These are phyloP conservation scores for Apiospora koreana DNA, from an alignment of 2,329 filamentous ascomycete species.

Conservation along the genomic window DNA sequence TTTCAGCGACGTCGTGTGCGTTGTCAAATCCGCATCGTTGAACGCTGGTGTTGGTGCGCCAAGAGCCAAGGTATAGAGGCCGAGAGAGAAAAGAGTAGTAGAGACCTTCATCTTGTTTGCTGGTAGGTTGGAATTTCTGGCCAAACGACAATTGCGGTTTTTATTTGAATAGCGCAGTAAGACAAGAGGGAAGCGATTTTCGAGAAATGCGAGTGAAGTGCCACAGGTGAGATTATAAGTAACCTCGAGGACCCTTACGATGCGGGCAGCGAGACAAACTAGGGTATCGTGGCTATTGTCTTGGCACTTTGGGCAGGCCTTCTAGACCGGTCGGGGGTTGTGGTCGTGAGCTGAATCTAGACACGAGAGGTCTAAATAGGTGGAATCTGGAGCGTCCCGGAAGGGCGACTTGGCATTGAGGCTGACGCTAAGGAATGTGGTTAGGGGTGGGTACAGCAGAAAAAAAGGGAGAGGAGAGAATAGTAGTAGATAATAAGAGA, in stretches of 20 bases:
- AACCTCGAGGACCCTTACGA: not conserved
- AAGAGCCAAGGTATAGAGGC: not conserved
- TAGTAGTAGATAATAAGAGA: too few relatives aligned
- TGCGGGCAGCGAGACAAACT: not conserved
- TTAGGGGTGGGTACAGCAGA: not conserved
- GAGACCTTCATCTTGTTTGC: slow-evolving; percentile 8
- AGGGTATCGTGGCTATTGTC: slow-evolving; percentile 1
- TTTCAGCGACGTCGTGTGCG: not conserved
- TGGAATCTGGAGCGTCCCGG: not conserved
- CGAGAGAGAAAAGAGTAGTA: not conserved
- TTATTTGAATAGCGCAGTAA: not conserved
- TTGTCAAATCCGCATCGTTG: not conserved
- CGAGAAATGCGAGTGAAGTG: not conserved
- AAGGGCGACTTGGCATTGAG: not conserved
- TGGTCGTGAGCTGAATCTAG: not conserved
- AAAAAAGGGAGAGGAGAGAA: not conserved
- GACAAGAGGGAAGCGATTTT: not conserved
- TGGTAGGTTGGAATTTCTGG: not conserved
- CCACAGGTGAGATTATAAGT: slow-evolving; percentile 1
- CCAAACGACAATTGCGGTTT: not conserved
- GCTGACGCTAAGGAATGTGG: not conserved
- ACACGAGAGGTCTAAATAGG: not conserved
- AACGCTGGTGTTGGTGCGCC: not conserved
- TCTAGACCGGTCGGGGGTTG: not conserved
- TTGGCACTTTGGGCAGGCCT: not conserved